These are phyloP conservation scores for Schizophyllum amplum DNA, from an alignment of 1,284 basidiomycete species.

Conservation along the genomic window DNA sequence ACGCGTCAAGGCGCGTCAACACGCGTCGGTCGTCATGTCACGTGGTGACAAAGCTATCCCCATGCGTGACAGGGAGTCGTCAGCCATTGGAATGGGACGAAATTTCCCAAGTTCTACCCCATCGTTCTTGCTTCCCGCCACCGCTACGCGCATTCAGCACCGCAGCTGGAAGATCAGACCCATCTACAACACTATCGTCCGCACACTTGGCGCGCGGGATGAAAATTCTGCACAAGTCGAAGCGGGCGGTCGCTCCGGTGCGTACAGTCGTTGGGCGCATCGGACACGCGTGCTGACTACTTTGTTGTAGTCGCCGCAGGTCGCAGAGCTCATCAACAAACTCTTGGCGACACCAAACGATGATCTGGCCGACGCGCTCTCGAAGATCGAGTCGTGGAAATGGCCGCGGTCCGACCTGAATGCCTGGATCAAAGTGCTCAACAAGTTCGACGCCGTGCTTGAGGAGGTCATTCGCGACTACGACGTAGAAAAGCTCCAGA, in stretches of 20 bases:
- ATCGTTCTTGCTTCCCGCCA: neutral
- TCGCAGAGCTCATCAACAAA: conserved; percentile 65
- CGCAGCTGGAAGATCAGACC: neutral
- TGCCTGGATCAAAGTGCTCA: conserved; percentile 92
- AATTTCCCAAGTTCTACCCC: neutral
- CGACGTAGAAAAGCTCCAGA: conserved; percentile 75
- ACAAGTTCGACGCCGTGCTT: conserved; percentile 89
- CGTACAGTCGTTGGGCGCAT: conserved; percentile 15
- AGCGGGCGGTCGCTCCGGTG: conserved; percentile 67
- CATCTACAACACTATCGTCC: conserved; percentile 23
- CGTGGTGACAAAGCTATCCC: too few species aligned
- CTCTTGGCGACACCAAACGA: conserved; percentile 59
- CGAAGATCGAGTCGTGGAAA: conserved; percentile 74
- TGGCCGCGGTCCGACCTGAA: conserved; percentile 97
- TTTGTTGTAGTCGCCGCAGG: conserved; percentile 56
- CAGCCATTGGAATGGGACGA: too few species aligned
- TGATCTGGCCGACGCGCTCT: conserved; percentile 56
- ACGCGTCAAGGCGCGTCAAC: too few species aligned
- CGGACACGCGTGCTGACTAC: conserved; percentile 12
- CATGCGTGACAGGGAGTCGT: too few species aligned
- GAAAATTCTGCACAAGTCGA: conserved; percentile 76
- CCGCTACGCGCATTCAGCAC: neutral
- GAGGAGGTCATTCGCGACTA: conserved; percentile 81
- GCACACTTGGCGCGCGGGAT: conserved; percentile 46
- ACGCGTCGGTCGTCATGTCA: too few species aligned